Base-by-base conservation (phyloP, 352 stramenopile genomes). In the Elongisporangium undulatum region DNA sequence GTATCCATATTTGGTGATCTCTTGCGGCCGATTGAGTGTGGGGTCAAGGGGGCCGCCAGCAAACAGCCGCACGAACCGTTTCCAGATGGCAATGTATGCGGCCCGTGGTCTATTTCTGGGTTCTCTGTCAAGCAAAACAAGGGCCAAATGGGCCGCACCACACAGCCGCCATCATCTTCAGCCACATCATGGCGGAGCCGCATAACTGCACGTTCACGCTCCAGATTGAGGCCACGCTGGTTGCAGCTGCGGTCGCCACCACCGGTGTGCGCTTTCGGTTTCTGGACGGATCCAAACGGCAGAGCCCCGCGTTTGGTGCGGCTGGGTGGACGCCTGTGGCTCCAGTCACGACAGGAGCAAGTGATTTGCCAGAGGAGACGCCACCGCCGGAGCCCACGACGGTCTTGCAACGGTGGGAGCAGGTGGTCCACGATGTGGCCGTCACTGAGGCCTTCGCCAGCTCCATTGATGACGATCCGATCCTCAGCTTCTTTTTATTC, bases 221-320 rank as follows among this genome's bases (percentile, higher is more conserved):
- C 50, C 66, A 77, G 55, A 80, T 92, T 56, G 79, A 90, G 21
- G 79, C 66, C 5, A 57, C 67, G 12, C 58, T 89, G 17, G 75
- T 82, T 23, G 61, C 63, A 2, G 54, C 70, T 0, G 66, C 58
- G 10, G 82, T 87, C 39, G 65, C 79, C 24, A 63, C 77, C 0
- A 75, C 83, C 24, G 74, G 63, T 4, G 90, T 93, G 51, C 79
- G 83, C 21, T 93, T 88, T 51, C 73, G 75, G 6, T 90, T 90
- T 53, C 57, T 93, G 1, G 83, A 93, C 26, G 77, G 77, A 29
- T 69, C 62, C 5, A 90, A 81, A 49, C 80, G 79, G 63, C 67
- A 81, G 26, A 93, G 81, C 8, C 64, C 68, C 4, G 49, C 63
- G 5, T 62, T 89, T 17, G 68, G 68, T 0, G 56, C 62, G 2